Base-by-base conservation (phyloP, 140 eudicot genomes). In the Anethum foeniculum region DNA sequence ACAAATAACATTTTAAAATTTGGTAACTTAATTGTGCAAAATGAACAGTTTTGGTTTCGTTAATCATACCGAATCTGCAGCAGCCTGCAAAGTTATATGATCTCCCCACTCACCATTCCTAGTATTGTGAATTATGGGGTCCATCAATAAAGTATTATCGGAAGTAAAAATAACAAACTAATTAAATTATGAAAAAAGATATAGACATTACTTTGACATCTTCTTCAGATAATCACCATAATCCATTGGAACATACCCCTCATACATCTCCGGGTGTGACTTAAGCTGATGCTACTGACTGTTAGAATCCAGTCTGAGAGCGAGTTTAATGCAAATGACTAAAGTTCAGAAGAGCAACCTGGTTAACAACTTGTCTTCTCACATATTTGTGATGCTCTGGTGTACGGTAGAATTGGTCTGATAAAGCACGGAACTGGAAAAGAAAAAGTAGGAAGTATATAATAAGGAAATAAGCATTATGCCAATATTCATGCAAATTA, bases 41-140 rank as follows among this genome's bases (percentile, higher is more conserved):
- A 23, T 34, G 0, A 21, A 58, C 67, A 58, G 67, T 21, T 58
- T 7, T 1, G 30, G 30, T 58, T 58, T 23, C 16, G 43, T 69
- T 15, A 13, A 32, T 28, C 80, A 62, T 83, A 87, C 90, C 69
- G 85, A 83, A 77, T 87, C 90, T 77, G 90, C 88, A 51, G 88
- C 90, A 44, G 90, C 90, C 86, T 87, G 90, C 81, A 87, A 85
- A 58, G 88, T 85, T 68, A 87, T 88, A 67, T 87, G 90, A 85
- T 87, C 90, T 71, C 90, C 90, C 90, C 90, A 87, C 82, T 87
- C 88, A 15, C 90, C 90, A 48, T 54, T 81, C 90, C 90, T 87
- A 30, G 23, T 60, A 78, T 43, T 79, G 9, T 74, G 1, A 39
- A 79, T 75, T 44, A 44, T 60, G 32, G 68, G 28, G 68, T n/a